Evolutionary conservation across 2,329 filamentous ascomycete species (phyloP).

Genomic region (Penicillium sp.): DNA sequence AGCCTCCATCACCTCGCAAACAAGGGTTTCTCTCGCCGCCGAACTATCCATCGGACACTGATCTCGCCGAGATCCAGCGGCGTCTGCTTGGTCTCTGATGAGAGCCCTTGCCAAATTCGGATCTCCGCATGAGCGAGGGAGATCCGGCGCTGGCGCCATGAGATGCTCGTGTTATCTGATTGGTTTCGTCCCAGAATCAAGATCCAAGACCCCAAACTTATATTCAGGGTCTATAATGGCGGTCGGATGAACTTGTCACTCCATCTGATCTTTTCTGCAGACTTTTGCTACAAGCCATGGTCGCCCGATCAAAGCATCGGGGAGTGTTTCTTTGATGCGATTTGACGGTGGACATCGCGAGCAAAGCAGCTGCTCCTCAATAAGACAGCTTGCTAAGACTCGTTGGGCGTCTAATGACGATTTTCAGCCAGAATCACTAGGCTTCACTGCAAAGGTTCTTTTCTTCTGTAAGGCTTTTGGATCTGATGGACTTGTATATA

Average conservation of each 20-base stretch:
- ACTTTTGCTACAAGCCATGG: not conserved
- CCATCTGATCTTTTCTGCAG: not conserved
- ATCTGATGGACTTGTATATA: slow-evolving; percentile 6
- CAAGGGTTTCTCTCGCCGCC: not conserved
- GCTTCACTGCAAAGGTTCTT: not conserved
- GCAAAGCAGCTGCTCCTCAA: not conserved
- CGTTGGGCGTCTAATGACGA: slow-evolving; percentile 4
- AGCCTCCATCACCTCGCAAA: slow-evolving; percentile 7
- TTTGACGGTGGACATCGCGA: not conserved
- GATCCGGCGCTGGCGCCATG: slow-evolving; percentile 8
- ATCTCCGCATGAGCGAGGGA: not conserved
- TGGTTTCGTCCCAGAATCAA: slow-evolving; percentile 8
- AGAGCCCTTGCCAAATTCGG: slow-evolving; percentile 6
- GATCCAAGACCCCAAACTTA: slow-evolving; percentile 7
- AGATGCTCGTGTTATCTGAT: slow-evolving; percentile 1
- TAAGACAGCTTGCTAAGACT: not conserved
- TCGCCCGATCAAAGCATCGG: not conserved
- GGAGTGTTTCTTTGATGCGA: not conserved
- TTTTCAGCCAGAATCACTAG: not conserved
- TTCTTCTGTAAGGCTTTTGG: not conserved
- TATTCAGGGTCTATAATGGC: slow-evolving; percentile 4
- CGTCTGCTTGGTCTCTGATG: slow-evolving; percentile 3
- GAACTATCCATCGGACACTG: slow-evolving; percentile 10
- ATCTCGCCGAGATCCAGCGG: slow-evolving; percentile 14
- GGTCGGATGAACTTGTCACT: slow-evolving; percentile 3